Evolutionary conservation across 805 yeast species (phyloP), one percentile per base, ranked within the genome.

Genomic region (Candida dajiaensis): DNA sequence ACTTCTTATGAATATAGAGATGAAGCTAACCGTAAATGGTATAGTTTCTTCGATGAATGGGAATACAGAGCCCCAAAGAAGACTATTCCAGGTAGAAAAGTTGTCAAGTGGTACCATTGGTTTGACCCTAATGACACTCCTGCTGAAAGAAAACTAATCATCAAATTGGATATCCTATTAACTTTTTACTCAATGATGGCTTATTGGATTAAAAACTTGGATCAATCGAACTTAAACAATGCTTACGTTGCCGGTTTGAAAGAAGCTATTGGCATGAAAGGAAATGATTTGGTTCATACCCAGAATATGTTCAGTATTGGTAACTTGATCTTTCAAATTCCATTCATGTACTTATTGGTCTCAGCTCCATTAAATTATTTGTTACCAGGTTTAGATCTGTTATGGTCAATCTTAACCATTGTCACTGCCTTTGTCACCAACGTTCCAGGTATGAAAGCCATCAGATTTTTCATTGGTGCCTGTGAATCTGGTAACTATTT

Each of bases 401-500:
- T 70, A 40, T 47, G 49, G 49, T 47, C 49, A n/a, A n/a, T 29
- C 81, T 35, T 47, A 26, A 47, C 49, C 5, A 31, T 44, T 21
- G 58, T 59, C 80, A 31, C 88, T 80, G 55, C 50, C 76, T 13
- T 58, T 78, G 38, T 65, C 82, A 44, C 71, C 78, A n/a, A 67
- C 11, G 75, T 76, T 15, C 61, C 69, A 1, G 80, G 78, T 46
- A 65, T 86, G 42, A 75, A 80, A 61, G 90, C 75, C 1, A 63
- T 80, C 46, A 67, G 94, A 46, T 84, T 84, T 54, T 71, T 85
- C 40, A 71, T 84, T 50, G 89, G 85, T 44, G 76, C 78, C 0
- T 80, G 80, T 60, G 94, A 87, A 59, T 79, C 85, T 3, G 79
- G 82, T n/a, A 76, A 71, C 55, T 72, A 78, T 66, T 85, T 89